Conservation (phyloP, 306 rosid genomes). For the Potentilla sterilis region DNA sequence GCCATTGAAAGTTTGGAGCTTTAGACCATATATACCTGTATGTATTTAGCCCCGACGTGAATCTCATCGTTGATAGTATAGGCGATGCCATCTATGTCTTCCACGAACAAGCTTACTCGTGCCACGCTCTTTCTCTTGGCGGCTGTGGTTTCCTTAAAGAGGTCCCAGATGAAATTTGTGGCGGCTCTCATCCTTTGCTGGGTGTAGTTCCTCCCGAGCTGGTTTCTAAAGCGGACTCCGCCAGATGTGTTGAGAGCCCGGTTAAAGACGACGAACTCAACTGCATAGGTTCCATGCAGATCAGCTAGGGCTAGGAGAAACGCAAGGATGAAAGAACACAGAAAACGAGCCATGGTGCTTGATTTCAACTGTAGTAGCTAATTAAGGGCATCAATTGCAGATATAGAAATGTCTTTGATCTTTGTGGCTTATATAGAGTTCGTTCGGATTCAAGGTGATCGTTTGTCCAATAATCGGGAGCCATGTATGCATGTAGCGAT, state of each 20-base stretch:
- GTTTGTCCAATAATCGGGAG: too few relatives aligned
- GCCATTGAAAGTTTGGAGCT: too few relatives aligned
- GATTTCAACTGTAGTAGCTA: too few relatives aligned
- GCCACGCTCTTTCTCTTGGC: constrained; percentile 23
- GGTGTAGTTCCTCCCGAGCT: constrained; percentile 30
- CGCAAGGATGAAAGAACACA: constrained; percentile 9
- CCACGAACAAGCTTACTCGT: constrained; percentile 24
- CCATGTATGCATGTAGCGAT: too few relatives aligned
- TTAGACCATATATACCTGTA: constrained; percentile 2
- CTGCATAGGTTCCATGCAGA: constrained; percentile 27
- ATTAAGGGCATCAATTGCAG: too few relatives aligned
- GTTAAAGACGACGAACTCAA: constrained; percentile 39
- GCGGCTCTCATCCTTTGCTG: constrained; percentile 28
- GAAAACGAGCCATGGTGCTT: constrained; percentile 16
- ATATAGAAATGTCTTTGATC: too few relatives aligned
- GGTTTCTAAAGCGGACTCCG: constrained; percentile 36
- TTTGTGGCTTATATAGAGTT: too few relatives aligned
- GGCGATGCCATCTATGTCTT: constrained; percentile 32
- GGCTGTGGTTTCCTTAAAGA: constrained; percentile 11
- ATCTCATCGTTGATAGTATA: constrained; percentile 37
- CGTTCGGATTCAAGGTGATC: too few relatives aligned
- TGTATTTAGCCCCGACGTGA: constrained; percentile 34
- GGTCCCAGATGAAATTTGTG: constrained; percentile 26
- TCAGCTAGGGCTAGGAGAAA: constrained; percentile 26
- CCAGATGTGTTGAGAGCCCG: constrained; percentile 37